Evolutionary conservation across 306 rosid genomes (phyloP).

Genomic region (Cucurbita ficifolia): DNA sequence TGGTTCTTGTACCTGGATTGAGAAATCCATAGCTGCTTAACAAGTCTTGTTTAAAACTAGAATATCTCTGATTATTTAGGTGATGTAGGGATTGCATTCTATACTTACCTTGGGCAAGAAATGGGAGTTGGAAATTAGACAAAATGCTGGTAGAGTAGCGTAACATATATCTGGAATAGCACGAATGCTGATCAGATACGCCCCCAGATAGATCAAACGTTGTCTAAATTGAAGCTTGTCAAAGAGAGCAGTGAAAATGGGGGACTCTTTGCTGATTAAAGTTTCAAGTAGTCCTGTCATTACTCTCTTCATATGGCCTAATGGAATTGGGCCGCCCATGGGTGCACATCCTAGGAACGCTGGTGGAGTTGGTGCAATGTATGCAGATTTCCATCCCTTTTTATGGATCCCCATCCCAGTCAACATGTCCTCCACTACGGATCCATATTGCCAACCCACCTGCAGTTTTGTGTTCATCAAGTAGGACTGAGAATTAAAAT

Average conservation of each 20-base stretch:
- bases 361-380: slow-evolving; percentile 18
- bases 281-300: slow-evolving; percentile 42
- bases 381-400: slow-evolving; percentile 15
- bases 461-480: neutral
- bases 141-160: slow-evolving; percentile 28
- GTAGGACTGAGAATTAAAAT: neutral
- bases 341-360: slow-evolving; percentile 53
- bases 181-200: slow-evolving; percentile 16
- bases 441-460: slow-evolving; percentile 28
- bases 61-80: neutral
- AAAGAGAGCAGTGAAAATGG: slow-evolving; percentile 22
- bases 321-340: slow-evolving; percentile 20
- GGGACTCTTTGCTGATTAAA: slow-evolving; percentile 27
- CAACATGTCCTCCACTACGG: slow-evolving; percentile 19
- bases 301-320: slow-evolving; percentile 62
- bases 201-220: slow-evolving; percentile 31
- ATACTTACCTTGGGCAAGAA: slow-evolving; percentile 50
- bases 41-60: neutral
- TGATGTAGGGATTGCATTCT: neutral
- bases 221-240: slow-evolving; percentile 34
- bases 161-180: slow-evolving; percentile 30
- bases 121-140: slow-evolving; percentile 38
- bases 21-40: neutral
- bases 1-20: slow-evolving; percentile 21
- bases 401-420: slow-evolving; percentile 21